Evolutionary conservation across 176 grass and related monocot species (phyloP), one percentile per base, ranked within the genome.

Genomic region (Ensete glaucum): DNA sequence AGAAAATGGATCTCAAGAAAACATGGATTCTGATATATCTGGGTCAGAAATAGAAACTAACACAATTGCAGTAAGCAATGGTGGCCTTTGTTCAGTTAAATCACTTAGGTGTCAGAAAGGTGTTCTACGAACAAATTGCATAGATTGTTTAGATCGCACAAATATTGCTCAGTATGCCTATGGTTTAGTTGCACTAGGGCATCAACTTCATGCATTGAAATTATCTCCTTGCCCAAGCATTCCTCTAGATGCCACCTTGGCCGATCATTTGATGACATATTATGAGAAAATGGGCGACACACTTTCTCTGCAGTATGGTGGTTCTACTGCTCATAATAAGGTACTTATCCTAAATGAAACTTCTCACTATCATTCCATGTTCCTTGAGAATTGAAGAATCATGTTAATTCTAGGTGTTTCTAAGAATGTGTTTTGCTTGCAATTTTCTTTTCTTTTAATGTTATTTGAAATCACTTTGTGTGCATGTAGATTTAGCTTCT

Each of bases 301-400:
- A 5, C 90, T 98, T 73, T 90, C 94, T 50, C 52, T 89, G 3
- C 94, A 98, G 52, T 98, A 98, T 72, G 89, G 90, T 2, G 94
- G 94, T 72, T 98, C 94, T 2, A 88, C 90, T 81, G 94, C 94
- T 78, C 94, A 98, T 79, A 93, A 98, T 78, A 98, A 98, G 93
- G 93, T 96, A 91, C 73, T 13, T 54, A 43, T 19, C 34, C 48
- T 67, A 8, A 21, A 27, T 72, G 17, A 52, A 6, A 66, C 50
- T 6, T 43, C 34, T 43, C 34, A 6, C 5, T 6, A 6, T 67
- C 19, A 43, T 43, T 43, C 3, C 34, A 43, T 43, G 34, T 34
- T 27, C 53, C 53, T 26, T 25, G 24, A 25, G 27, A 26, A 9
- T 9, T 10, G 15, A 56, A 26, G 52, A 22, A 29, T 74, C 6